Evolutionary conservation across 495 filamentous ascomycete species (phyloP).

Genomic region (Aspergillus taichungensis): DNA sequence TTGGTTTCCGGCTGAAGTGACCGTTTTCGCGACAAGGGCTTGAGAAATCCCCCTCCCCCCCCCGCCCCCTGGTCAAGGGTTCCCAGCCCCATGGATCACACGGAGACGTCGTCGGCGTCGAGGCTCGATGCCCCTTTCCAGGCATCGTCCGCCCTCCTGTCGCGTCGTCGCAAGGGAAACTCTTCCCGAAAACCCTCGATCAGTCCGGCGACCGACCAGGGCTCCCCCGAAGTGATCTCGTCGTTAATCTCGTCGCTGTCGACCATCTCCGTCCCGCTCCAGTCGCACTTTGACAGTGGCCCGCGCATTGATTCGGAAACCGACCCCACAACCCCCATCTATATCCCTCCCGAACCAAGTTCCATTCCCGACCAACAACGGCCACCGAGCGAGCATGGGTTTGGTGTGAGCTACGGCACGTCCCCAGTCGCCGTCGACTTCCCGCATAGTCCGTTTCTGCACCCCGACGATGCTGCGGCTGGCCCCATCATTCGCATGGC

Average conservation of each 20-base stretch:
- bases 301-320: constrained; percentile 41
- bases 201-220: constrained; percentile 37
- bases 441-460: constrained; percentile 38
- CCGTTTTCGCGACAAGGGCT: not conserved
- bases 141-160: constrained; percentile 15
- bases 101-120: constrained; percentile 16
- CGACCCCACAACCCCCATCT: constrained; percentile 37
- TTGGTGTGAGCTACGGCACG: constrained; percentile 64
- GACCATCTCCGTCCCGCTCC: constrained; percentile 69
- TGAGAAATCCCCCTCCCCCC: constrained; percentile 6
- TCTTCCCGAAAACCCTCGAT: constrained; percentile 24
- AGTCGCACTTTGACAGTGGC: constrained; percentile 61
- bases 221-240: constrained; percentile 88
- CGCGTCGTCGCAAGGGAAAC: constrained; percentile 34
- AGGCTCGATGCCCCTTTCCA: constrained; percentile 24
- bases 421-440: constrained; percentile 34
- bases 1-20: constrained; percentile 3
- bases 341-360: constrained; percentile 28
- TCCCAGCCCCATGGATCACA: constrained; percentile 27
- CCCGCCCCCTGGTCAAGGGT: constrained; percentile 14
- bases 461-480: constrained; percentile 66
- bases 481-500: constrained; percentile 80
- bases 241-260: constrained; percentile 88
- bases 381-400: constrained; percentile 38
- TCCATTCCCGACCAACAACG: constrained; percentile 15